phyloP scores from a whole-genome alignment of 257 asterid species.

The Jacaranda copaia region DNA sequence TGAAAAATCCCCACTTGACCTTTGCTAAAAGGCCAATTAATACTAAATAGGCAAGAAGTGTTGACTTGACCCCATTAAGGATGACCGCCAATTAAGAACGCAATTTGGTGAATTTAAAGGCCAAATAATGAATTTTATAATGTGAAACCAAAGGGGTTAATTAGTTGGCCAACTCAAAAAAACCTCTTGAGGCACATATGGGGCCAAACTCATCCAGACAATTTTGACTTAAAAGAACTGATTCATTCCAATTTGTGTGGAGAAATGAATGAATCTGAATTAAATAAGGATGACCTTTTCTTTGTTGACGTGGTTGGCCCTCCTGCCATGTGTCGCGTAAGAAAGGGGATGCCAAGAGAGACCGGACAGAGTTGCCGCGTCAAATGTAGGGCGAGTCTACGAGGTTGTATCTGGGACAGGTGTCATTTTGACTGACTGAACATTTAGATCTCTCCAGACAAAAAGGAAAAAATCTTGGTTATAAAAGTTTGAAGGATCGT shows the following conservation, averaged over 20 bases:
- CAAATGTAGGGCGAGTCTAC: neutral
- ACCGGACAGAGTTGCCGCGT: constrained; percentile 46
- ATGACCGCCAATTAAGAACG: neutral
- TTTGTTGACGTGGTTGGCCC: neutral
- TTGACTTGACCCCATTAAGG: constrained; percentile 17
- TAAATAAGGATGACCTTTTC: neutral
- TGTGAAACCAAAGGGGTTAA: constrained; percentile 22
- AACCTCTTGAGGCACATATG: constrained; percentile 37
- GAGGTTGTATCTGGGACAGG: constrained; percentile 37
- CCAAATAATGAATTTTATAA: constrained; percentile 31
- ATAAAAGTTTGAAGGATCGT: neutral
- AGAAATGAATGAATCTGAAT: neutral
- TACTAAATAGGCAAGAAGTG: constrained; percentile 16
- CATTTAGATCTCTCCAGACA: neutral
- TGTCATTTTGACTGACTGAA: neutral
- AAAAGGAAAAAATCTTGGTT: neutral
- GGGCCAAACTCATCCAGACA: constrained; percentile 37
- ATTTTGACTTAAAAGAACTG: constrained; percentile 15
- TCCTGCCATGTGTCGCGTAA: constrained; percentile 31
- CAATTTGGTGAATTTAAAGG: constrained; percentile 36
- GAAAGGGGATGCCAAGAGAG: constrained; percentile 2
- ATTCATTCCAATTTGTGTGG: constrained; percentile 45
- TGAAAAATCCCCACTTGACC: constrained; percentile 29
- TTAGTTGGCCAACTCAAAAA: neutral
- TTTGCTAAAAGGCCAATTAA: constrained; percentile 30